These are phyloP conservation scores for Celoporthe dispersa DNA, from an alignment of 2,329 filamentous ascomycete genomes.

Conservation along the genomic window DNA sequence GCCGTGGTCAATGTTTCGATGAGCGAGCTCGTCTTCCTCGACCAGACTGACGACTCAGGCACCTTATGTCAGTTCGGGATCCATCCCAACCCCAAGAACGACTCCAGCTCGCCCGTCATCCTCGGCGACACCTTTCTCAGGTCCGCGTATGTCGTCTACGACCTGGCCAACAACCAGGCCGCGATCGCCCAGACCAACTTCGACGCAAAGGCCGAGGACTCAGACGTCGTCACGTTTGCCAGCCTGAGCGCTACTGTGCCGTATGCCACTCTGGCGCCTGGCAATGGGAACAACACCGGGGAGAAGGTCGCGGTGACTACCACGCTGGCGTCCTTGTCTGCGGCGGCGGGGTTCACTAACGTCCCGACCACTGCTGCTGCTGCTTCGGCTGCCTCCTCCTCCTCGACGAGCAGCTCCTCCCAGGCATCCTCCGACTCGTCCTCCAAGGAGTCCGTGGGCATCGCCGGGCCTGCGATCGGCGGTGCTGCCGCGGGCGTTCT, in stretches of 20 bases:
- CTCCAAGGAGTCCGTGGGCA: background rate
- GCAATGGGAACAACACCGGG: slow-evolving; percentile 23
- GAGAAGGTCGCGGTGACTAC: background rate
- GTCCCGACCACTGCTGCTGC: background rate
- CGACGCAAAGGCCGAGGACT: slow-evolving; percentile 51
- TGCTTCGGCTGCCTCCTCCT: background rate
- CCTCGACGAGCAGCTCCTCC: background rate
- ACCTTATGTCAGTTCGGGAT: background rate
- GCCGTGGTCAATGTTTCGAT: slow-evolving; percentile 13
- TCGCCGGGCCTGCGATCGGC: background rate
- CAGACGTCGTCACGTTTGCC: slow-evolving; percentile 55
- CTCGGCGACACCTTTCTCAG: slow-evolving; percentile 60
- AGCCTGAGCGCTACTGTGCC: slow-evolving; percentile 55
- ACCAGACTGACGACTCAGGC: background rate
- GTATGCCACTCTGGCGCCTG: slow-evolving; percentile 50
- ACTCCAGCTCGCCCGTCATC: slow-evolving; percentile 24
- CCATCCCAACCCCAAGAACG: background rate
- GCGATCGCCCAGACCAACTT: slow-evolving; percentile 58
- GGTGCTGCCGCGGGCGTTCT: slow-evolving; percentile 6
- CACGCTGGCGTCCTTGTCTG: background rate
- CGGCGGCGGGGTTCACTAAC: background rate
- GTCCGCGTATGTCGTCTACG: slow-evolving; percentile 59
- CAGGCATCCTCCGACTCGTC: background rate
- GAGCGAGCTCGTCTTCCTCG: slow-evolving; percentile 6
- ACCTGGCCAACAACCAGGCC: slow-evolving; percentile 55